phyloP scores from a whole-genome alignment of 139 green algal genomes.

The Coelastrella sp. region DNA sequence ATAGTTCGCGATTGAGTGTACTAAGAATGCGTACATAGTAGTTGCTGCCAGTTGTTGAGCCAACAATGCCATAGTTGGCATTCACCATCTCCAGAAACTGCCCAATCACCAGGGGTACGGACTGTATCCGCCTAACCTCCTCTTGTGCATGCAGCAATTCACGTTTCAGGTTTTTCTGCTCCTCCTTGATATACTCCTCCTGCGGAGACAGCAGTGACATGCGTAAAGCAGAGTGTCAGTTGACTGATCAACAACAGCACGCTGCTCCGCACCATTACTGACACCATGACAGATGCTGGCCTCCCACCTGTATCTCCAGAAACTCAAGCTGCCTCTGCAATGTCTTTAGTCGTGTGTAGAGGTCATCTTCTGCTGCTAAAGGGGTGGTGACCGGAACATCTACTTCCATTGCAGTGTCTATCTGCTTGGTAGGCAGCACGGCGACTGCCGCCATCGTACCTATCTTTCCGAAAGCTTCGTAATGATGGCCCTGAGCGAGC shows the following conservation, averaged over 20 bases:
- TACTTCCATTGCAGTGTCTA: constrained; percentile 52
- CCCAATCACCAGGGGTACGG: constrained; percentile 98
- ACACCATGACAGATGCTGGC: background rate
- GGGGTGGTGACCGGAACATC: constrained; percentile 3
- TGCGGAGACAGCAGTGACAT: background rate
- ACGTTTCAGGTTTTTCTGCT: constrained; percentile 98
- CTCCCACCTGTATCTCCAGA: constrained; percentile 92
- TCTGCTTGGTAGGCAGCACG: constrained; percentile 42
- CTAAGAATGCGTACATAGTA: constrained; percentile 88
- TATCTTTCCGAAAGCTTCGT: background rate
- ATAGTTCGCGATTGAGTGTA: constrained; percentile 97
- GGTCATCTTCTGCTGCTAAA: constrained; percentile 67
- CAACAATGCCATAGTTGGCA: constrained; percentile 94
- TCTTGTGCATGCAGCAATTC: constrained; percentile 98
- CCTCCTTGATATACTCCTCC: constrained; percentile 99
- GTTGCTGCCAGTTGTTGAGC: constrained; percentile 87
- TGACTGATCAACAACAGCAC: background rate
- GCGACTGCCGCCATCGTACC: constrained; percentile 47
- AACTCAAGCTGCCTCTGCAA: constrained; percentile 97
- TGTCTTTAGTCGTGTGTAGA: constrained; percentile 92
- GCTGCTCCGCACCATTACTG: too few species aligned
- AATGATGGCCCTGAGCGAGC: background rate
- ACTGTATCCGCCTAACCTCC: constrained; percentile 98
- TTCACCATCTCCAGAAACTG: constrained; percentile 99
- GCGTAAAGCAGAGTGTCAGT: background rate